These are phyloP conservation scores for Thuidium tamariscinum DNA, from an alignment of 225 moss, liverwort and hornwort species.

Conservation along the genomic window DNA sequence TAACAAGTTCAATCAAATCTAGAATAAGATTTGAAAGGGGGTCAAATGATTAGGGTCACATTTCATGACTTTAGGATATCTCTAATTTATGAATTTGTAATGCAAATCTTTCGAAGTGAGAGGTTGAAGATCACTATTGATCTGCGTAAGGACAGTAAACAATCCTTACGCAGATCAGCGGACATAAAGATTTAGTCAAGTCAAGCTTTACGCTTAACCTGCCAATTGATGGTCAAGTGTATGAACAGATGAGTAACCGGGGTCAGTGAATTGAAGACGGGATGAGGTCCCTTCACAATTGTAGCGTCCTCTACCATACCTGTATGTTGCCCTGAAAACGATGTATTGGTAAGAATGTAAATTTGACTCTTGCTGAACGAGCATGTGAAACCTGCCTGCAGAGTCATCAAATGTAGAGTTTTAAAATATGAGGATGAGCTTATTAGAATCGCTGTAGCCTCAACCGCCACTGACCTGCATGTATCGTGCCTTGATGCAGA, in stretches of 20 bases:
- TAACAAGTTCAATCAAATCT: too few species aligned
- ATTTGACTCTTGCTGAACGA: neutral
- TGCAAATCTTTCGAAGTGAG: neutral
- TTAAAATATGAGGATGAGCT: neutral
- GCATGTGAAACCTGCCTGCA: neutral
- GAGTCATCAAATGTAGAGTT: neutral
- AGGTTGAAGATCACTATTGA: neutral
- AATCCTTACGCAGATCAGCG: neutral
- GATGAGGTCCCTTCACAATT: neutral
- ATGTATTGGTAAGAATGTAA: neutral
- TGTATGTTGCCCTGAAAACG: neutral
- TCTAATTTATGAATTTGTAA: neutral
- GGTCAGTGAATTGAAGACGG: neutral
- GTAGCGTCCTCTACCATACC: neutral
- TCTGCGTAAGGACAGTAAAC: neutral
- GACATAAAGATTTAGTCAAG: neutral
- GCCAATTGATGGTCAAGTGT: neutral
- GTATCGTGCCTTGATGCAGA: conserved; percentile 7
- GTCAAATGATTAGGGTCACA: neutral
- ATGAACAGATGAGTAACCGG: neutral
- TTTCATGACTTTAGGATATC: too few species aligned
- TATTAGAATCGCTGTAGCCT: neutral
- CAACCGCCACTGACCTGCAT: neutral
- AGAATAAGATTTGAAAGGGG: too few species aligned
- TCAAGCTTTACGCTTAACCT: neutral